Evolutionary conservation across 176 grass and related monocot genomes (phyloP).

Genomic region (Thinopyrum elongatum): DNA sequence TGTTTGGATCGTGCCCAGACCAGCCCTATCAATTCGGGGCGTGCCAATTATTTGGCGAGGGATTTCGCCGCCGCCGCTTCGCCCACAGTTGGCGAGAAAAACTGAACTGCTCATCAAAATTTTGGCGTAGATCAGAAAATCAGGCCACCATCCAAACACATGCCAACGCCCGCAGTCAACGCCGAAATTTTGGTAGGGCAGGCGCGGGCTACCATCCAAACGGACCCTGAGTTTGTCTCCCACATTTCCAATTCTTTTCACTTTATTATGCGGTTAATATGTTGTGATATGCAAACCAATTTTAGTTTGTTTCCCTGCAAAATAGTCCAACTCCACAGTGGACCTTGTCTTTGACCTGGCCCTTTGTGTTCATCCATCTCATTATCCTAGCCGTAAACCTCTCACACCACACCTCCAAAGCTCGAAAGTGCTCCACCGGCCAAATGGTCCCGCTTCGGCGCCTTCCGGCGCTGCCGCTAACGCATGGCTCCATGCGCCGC

Average conservation of each 20-base stretch:
- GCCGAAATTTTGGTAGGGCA: no score
- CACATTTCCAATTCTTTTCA: not conserved
- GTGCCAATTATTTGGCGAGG: no score
- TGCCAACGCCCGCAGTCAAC: no score
- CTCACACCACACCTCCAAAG: not conserved
- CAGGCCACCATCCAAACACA: no score
- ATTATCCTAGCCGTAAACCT: conserved; percentile 4
- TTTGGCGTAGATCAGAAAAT: no score
- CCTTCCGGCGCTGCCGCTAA: not conserved
- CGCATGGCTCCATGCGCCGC: not conserved
- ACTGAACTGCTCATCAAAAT: no score
- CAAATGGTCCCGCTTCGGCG: conserved; percentile 35
- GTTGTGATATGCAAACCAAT: not conserved
- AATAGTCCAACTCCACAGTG: not conserved
- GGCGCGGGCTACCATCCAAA: no score
- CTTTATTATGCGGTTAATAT: not conserved
- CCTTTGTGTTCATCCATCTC: not conserved
- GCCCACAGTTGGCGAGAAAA: no score
- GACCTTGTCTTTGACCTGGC: not conserved
- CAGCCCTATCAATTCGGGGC: no score
- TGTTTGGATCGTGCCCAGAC: no score
- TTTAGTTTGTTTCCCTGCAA: not conserved
- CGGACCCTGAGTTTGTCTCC: no score
- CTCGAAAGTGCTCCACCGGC: conserved; percentile 10
- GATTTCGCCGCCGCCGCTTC: no score